Evolutionary conservation across 1,139 yeast genomes (phyloP), one percentile per base, ranked within the genome.

Genomic region (Pichia sp.): DNA sequence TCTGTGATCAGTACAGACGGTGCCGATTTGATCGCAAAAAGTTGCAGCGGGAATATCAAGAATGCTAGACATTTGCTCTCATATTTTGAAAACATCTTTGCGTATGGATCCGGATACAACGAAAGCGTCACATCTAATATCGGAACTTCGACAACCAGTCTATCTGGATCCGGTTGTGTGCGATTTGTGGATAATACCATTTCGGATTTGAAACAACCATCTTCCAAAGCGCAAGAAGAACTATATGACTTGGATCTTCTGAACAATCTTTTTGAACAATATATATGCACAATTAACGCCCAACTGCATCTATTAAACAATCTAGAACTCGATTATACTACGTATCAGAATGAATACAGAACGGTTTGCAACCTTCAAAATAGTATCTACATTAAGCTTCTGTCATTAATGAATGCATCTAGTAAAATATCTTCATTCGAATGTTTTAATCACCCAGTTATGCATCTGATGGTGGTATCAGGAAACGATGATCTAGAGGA

Each of bases 361-460:
- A 23, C 9, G 4, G 44, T 48, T 5, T 37, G 39, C 11, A 42
- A 31, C 9, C 38, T 71, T 38, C 67, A 68, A 44, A 68, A 66
- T 38, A 68, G 77, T 4, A 61, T 83, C n/a, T 85, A 81, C 56
- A 64, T 76, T 49, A 73, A 75, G 41, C 72, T 81, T 53, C 72
- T 85, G 52, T 72, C 81, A 40, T 74, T 79, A 51, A 61, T 85
- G 29, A 68, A 85, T 28, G 72, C 90, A 0, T 72, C 84, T 11
- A 73, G 73, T 2, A 43, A 73, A 28, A 68, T 85, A 5, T 79
- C 87, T 3, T 83, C 95, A 1, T 88, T 86, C 60, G 97, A 92
- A 60, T 81, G 92, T 3, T 83, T 90, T 60, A 83, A 86, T 54
- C 97, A 92, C 60, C 97, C 98, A 0, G 76, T 88, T 1, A 75